Evolutionary conservation across 2,329 filamentous ascomycete genomes (phyloP), one percentile per base, ranked within the genome.

Genomic region (Neonectria neomacrospora): DNA sequence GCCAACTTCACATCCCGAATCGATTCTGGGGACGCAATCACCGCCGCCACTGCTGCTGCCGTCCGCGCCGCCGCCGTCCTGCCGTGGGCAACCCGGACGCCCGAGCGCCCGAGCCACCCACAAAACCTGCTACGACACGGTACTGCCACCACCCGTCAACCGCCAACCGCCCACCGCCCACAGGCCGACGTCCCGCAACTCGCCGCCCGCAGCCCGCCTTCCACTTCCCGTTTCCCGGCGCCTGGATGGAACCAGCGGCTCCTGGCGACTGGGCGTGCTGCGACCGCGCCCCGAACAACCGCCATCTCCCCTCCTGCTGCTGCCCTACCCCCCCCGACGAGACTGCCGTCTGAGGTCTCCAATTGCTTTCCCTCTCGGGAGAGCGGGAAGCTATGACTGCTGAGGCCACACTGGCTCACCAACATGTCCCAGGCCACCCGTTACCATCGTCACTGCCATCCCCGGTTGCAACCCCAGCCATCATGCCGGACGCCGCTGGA

Each of bases 401-500:
- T 68, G 76, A 77, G 73, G 73, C 73, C 69, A 76, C 68, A 64
- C 67, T 74, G 73, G 73, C 68, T 73, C 74, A 77, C 70, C 78
- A 80, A 78, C 71, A 80, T 80, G 78, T 79, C 67, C 73, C 73
- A 73, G 73, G 70, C 64, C 75, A 71, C 74, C 73, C 70, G 67
- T 72, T 68, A 62, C 67, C 65, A 70, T 68, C 67, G 64, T 70
- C 68, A 71, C 52, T 63, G 63, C 63, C 66, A 68, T 66, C 71
- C 64, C 69, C 71, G 70, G 68, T 64, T 69, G 67, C 68, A 67
- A 65, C 61, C 60, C 64, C 68, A 62, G 58, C 67, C 58, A 72
- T 67, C 62, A 73, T 73, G 71, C 71, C 68, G 61, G 51, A 70
- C 63, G 65, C 69, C 65, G 67, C 71, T 68, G 70, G 72, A 71